Evolutionary conservation across 352 stramenopile genomes (phyloP), one percentile per base, ranked within the genome.

Genomic region (Phytophthora foliorum): DNA sequence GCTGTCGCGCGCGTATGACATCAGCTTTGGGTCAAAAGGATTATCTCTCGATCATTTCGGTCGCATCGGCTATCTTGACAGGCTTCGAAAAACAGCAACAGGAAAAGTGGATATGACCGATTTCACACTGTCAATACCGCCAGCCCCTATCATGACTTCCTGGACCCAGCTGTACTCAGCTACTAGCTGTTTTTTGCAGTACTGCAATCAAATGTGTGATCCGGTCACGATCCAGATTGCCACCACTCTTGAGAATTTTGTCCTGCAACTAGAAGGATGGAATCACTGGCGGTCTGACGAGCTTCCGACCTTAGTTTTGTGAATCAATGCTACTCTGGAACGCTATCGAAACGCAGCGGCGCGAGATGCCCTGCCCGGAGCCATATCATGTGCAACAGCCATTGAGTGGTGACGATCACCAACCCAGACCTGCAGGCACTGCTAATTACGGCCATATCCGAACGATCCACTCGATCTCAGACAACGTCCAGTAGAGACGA

Each of bases 381-480:
- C 25, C 25, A 29, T 29, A 5, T 29, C 25, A 29, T 5, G 5
- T 29, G 25, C 25, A 2, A 29, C 5, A 29, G 25, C 25, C 25
- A 29, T 29, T n/a, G n/a, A n/a, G 5, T 29, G 25, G 5, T 29
- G 25, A 29, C 25, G 4, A 57, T 32, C 19, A 16, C 19, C 11
- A 57, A 57, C 11, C 19, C 50, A 34, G 50, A 57, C 11, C 32
- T 48, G 9, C 32, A 57, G 32, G 13, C 50, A 16, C 19, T 57
- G n/a, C 50, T 46, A 4, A 46, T 57, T 29, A 29, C 25, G 25
- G 2, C 25, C 25, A 29, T 29, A n/a, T n/a, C n/a, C n/a, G n/a
- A n/a, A n/a, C n/a, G n/a, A n/a, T n/a, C n/a, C n/a, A n/a, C n/a
- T n/a, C n/a, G n/a, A n/a, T n/a, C n/a, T n/a, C n/a, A n/a, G n/a